A percentile compares a stretch with the other conserved stretches of the same genome.
These are phyloP conservation scores for Lentinula detonsa DNA, from an alignment of 768 basidiomycete species.

Conservation along the genomic window DNA sequence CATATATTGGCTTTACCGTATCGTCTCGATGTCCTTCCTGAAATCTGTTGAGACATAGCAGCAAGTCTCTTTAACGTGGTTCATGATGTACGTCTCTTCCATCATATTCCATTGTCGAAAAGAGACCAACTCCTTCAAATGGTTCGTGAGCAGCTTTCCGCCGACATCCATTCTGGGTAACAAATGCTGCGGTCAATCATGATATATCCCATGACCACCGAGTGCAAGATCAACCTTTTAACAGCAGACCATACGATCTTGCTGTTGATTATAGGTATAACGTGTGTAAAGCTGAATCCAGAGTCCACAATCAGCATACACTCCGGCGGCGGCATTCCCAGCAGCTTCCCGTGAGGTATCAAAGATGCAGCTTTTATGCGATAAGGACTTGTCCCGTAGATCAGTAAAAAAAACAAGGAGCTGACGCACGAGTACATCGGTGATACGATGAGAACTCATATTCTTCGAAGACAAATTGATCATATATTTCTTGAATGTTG, in stretches of 20 bases:
- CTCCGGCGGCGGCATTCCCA: conserved; percentile 57
- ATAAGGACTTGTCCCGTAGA: conserved; percentile 7
- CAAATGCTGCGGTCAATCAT: conserved; percentile 12
- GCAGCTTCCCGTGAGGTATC: conserved; percentile 71
- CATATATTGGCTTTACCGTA: conserved; percentile 51
- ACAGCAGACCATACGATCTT: conserved; percentile 75
- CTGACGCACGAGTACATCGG: conserved; percentile 70
- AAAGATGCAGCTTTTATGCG: conserved; percentile 65
- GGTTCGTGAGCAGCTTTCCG: conserved; percentile 92
- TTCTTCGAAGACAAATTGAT: conserved; percentile 95
- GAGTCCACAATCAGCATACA: conserved; percentile 83
- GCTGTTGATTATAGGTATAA: conserved; percentile 76
- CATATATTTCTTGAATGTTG: conserved; percentile 87
- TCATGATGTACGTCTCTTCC: conserved; percentile 93
- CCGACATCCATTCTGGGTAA: conserved; percentile 81
- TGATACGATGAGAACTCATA: conserved; percentile 86
- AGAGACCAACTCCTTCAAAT: conserved; percentile 88
- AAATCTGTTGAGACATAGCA: conserved; percentile 81
- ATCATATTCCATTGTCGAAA: conserved; percentile 99
- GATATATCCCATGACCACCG: conserved; percentile 8
- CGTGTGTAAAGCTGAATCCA: conserved; percentile 93
- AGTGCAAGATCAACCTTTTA: conserved; percentile 44
- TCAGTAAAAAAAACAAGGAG: conserved; percentile 1
- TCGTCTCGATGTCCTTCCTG: conserved; percentile 65
- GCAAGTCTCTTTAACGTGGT: conserved; percentile 86